Evolutionary conservation across 495 filamentous ascomycete species (phyloP).

Genomic region (Hyaloscypha finlandica): DNA sequence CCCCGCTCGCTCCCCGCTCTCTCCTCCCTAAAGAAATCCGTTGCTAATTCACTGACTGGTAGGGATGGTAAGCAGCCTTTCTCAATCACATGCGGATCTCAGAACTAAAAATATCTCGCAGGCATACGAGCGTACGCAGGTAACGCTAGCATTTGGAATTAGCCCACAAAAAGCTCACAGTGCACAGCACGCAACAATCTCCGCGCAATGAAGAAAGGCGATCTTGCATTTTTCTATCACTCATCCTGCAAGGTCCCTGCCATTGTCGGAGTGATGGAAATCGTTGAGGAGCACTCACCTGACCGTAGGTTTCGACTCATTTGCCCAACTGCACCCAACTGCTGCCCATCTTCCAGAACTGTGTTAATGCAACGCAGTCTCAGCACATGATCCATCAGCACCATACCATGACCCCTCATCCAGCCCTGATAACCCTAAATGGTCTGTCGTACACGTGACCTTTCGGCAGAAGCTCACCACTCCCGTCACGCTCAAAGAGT

Average conservation of each 20-base stretch:
- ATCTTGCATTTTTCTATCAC: constrained; percentile 96
- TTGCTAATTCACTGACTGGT: no score
- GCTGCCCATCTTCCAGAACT: neutral
- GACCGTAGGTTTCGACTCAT: constrained; percentile 61
- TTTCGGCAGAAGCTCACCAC: constrained; percentile 79
- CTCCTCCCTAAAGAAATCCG: no score
- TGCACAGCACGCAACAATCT: constrained; percentile 77
- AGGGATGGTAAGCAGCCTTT: no score
- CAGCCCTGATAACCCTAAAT: constrained; percentile 75
- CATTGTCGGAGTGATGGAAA: constrained; percentile 91
- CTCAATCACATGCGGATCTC: no score
- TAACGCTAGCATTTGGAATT: neutral
- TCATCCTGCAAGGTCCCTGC: constrained; percentile 91
- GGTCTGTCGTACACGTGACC: constrained; percentile 85
- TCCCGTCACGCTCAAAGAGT: constrained; percentile 70
- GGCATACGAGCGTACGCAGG: constrained; percentile 49
- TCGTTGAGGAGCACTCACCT: constrained; percentile 76
- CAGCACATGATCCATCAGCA: constrained; percentile 73
- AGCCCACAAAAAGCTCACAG: constrained; percentile 4
- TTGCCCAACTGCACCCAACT: neutral
- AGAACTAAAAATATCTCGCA: neutral
- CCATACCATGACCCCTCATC: constrained; percentile 81
- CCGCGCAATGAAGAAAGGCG: constrained; percentile 85
- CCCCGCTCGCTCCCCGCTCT: no score
- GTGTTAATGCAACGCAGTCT: constrained; percentile 50